Evolutionary conservation across 1,284 basidiomycete species (phyloP).

Genomic region (Ganoderma resinaceum): DNA sequence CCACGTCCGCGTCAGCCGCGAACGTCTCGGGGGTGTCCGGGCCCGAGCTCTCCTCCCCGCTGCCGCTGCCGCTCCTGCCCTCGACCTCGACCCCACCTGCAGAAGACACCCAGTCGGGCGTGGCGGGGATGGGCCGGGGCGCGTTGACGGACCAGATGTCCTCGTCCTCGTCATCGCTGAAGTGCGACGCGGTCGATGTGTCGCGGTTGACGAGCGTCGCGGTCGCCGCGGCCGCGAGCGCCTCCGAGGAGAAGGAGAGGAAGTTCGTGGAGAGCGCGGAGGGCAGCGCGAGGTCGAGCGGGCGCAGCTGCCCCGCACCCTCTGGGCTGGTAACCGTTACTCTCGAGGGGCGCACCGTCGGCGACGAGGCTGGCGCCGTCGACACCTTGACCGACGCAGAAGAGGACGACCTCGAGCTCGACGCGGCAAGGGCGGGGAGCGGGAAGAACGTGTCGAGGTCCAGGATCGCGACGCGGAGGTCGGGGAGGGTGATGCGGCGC

Average conservation of each 20-base stretch:
- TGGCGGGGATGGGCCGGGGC: background rate
- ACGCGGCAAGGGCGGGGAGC: too few relatives aligned
- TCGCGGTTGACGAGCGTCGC: background rate
- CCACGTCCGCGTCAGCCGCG: background rate
- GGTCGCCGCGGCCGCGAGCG: background rate
- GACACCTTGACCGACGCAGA: too few relatives aligned
- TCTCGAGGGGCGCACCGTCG: background rate
- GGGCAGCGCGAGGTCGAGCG: constrained; percentile 2
- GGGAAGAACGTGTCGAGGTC: constrained; percentile 27
- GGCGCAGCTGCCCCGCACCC: background rate
- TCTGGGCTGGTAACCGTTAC: background rate
- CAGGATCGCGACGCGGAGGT: constrained; percentile 52
- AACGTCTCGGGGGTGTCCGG: constrained; percentile 3
- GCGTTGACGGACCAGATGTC: background rate
- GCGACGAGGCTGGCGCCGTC: background rate
- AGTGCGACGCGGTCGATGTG: constrained; percentile 3
- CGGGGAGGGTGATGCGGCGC: constrained; percentile 59
- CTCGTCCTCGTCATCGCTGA: background rate
- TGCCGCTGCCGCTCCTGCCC: background rate
- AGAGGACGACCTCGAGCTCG: background rate
- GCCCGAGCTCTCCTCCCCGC: constrained; percentile 7
- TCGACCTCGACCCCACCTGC: background rate
- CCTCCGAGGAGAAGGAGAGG: background rate
- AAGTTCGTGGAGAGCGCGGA: constrained; percentile 1
- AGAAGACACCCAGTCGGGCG: background rate